Base-by-base conservation (phyloP, 768 basidiomycete species). In the Amanita subjunquillea region DNA sequence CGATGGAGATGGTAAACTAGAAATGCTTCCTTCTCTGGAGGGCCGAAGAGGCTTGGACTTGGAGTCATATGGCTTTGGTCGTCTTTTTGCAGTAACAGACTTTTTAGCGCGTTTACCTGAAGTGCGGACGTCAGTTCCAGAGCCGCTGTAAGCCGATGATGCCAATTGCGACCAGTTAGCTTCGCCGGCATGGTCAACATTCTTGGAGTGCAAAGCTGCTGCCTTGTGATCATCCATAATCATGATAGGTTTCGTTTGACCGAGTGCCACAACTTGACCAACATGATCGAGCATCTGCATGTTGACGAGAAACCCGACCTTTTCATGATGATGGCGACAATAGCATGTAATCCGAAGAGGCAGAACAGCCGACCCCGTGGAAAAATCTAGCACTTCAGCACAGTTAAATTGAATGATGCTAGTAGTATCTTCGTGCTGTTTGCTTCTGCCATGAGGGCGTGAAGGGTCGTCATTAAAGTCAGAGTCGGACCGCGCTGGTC, bases 171-270 rank as follows among this genome's bases (percentile, higher is more conserved):
- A 63, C 83, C 82, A 84, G 27, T 80, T 79, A 37, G 71, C 61
- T 49, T 77, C 75, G 23, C 69, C 58, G 37, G 66, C 50, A 32
- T 70, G 64, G 47, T 70, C 74, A 29, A 59, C 55, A 52, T 60
- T 65, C 55, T 56, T 63, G 46, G 63, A 62, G 45, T 62, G 67
- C 15, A 67, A 61, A 37, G 67, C 61, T 13, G 70, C 79, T 27
- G 90, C 92, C 70, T 99, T 99, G 72, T 99, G 96, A 67, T 99
- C 96, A 71, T 99, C 96, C 1, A 95, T 99, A 58, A 98, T 98
- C 85, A 98, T 94, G 59, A 99, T 93, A 3, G 95, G 91, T 29
- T 83, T 80, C 1, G 92, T 89, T 50, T 74, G 77, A 4, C 91
- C 92, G 6, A 79, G 75, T 12, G 90, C 94, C 50, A 98, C 81